These are phyloP conservation scores for Saxophila tyrrhenica DNA, from an alignment of 495 filamentous ascomycete species.

Conservation along the genomic window DNA sequence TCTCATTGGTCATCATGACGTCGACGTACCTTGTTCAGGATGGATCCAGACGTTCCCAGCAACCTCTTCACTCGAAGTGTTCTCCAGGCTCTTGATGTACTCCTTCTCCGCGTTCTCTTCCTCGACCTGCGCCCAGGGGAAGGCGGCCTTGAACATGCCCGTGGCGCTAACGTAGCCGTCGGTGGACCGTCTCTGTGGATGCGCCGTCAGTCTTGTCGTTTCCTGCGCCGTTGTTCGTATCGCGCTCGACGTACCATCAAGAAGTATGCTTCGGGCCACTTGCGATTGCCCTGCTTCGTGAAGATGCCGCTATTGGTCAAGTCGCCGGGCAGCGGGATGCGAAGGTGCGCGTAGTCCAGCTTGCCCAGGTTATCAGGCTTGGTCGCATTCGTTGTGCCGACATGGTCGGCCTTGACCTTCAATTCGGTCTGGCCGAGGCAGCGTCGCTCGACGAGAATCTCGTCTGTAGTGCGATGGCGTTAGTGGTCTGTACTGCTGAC, in stretches of 20 bases:
- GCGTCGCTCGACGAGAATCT: conserved; percentile 71
- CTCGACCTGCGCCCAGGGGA: conserved; percentile 74
- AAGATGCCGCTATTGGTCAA: conserved; percentile 85
- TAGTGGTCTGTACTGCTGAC: conserved; percentile 23
- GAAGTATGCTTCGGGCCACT: conserved; percentile 79
- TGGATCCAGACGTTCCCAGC: conserved; percentile 96
- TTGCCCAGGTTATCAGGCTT: conserved; percentile 60
- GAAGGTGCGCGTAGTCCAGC: conserved; percentile 93
- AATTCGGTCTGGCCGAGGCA: conserved; percentile 87
- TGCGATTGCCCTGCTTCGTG: conserved; percentile 43
- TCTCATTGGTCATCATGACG: neutral
- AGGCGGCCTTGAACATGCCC: conserved; percentile 99
- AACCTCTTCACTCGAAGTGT: conserved; percentile 79
- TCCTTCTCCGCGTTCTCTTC: conserved; percentile 83
- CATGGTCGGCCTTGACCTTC: conserved; percentile 59
- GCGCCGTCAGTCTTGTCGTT: neutral
- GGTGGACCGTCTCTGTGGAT: conserved; percentile 63
- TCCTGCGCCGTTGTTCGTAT: conserved; percentile 10
- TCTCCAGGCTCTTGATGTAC: conserved; percentile 64
- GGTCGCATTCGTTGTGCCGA: conserved; percentile 53
- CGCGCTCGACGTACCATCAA: conserved; percentile 56
- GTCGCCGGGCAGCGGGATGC: conserved; percentile 78
- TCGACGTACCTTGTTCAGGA: conserved; percentile 57
- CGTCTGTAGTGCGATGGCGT: conserved; percentile 43
- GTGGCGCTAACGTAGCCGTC: conserved; percentile 93